Evolutionary conservation across 768 basidiomycete species (phyloP).

Genomic region (Collybia sp.): DNA sequence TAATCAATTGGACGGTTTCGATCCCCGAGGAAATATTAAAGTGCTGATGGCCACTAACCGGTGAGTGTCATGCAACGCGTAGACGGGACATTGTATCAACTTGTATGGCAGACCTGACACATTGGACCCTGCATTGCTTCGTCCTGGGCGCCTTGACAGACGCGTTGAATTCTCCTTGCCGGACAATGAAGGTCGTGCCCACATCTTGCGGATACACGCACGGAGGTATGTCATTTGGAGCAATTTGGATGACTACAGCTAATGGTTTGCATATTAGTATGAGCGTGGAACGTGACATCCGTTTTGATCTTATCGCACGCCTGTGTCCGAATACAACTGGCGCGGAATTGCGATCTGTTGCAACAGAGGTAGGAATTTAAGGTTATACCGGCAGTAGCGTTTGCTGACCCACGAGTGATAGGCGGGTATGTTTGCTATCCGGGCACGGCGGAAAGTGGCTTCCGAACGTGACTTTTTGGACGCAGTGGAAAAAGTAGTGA

Average conservation of each 20-base stretch:
- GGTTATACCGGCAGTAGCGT: conserved; percentile 2
- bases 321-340: conserved; percentile 98
- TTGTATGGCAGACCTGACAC: conserved; percentile 77
- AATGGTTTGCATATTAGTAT: conserved; percentile 48
- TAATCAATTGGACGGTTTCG: conserved; percentile 98
- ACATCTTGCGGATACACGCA: conserved; percentile 95
- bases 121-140: conserved; percentile 91
- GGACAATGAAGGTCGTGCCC: conserved; percentile 92
- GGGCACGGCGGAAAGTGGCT: conserved; percentile 92
- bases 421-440: conserved; percentile 99
- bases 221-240: conserved; percentile 53
- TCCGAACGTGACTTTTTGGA: conserved; percentile 97
- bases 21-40: conserved; percentile 99
- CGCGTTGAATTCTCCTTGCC: conserved; percentile 96
- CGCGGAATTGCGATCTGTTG: conserved; percentile 95
- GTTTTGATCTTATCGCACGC: conserved; percentile 95
- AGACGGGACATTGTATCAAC: conserved; percentile 2
- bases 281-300: conserved; percentile 96
- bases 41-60: conserved; percentile 99
- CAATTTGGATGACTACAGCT: not conserved
- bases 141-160: conserved; percentile 94
- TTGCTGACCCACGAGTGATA: conserved; percentile 17
- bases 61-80: conserved; percentile 33
- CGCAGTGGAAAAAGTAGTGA: conserved; percentile 96
- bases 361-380: conserved; percentile 71